Conservation (phyloP, 2,329 filamentous ascomycete genomes). For the Diaporthe amygdali region DNA sequence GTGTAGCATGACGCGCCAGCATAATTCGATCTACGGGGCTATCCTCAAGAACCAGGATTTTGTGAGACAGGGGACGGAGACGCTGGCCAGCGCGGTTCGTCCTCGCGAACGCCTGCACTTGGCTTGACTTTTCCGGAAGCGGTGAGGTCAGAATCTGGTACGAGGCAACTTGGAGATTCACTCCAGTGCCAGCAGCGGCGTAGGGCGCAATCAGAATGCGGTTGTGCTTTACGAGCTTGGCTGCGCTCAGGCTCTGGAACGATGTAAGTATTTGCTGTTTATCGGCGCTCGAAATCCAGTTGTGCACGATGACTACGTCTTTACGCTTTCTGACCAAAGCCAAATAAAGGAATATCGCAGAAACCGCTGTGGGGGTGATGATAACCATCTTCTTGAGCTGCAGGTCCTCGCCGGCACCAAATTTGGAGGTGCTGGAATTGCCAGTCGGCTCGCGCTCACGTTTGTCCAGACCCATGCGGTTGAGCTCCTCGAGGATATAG, state of each 20-base stretch:
- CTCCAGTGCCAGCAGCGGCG: not conserved
- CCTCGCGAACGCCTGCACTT: constrained; percentile 13
- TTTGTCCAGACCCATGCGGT: not conserved
- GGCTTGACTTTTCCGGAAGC: not conserved
- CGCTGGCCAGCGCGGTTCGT: constrained; percentile 16
- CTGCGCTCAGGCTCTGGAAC: constrained; percentile 15
- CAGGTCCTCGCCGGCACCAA: not conserved
- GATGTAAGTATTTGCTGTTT: not conserved
- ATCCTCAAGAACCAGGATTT: not conserved
- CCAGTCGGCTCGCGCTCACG: not conserved
- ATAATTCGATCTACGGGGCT: not conserved
- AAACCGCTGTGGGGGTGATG: constrained; percentile 1
- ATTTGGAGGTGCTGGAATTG: not conserved
- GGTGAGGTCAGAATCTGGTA: constrained; percentile 23
- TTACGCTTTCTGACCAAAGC: not conserved
- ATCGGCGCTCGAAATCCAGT: not conserved
- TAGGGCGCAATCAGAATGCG: constrained; percentile 1
- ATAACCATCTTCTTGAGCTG: constrained; percentile 21
- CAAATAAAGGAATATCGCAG: constrained; percentile 6
- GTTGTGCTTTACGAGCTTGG: not conserved
- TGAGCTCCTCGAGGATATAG: constrained; percentile 2
- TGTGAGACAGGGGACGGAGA: not conserved
- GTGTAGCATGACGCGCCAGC: not conserved
- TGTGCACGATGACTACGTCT: constrained; percentile 12
- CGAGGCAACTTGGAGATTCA: constrained; percentile 18